Conservation (phyloP, 148 eudicot genomes). For the Rhododendron kiyosumense region DNA sequence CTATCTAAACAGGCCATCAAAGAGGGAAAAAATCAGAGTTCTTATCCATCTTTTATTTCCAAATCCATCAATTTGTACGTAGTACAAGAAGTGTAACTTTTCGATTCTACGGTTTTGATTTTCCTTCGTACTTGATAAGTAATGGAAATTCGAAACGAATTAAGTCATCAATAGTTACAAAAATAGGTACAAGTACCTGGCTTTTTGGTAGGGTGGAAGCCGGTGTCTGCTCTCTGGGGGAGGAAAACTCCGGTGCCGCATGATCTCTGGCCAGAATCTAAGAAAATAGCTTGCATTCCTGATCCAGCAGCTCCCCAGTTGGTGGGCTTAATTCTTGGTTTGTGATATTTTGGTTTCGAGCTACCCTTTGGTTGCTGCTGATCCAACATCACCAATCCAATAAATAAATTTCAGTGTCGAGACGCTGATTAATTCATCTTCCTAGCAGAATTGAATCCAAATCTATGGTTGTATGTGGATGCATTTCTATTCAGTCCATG, state of each 20-base stretch:
- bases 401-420: background rate
- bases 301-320: conserved; percentile 45
- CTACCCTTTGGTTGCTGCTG: conserved; percentile 17
- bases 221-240: conserved; percentile 33
- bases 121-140: background rate
- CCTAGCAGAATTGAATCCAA: too few relatives aligned
- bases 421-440: background rate
- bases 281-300: conserved; percentile 66
- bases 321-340: conserved; percentile 19
- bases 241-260: conserved; percentile 72
- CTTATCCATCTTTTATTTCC: background rate
- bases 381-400: background rate
- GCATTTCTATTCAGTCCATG: background rate
- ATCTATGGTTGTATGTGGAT: background rate
- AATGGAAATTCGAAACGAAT: background rate
- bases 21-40: background rate
- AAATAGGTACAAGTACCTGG: conserved; percentile 27
- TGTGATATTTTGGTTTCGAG: conserved; percentile 22
- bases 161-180: background rate
- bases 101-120: background rate
- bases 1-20: background rate
- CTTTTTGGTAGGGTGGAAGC: conserved; percentile 30
- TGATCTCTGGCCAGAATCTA: conserved; percentile 39
- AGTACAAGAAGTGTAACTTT: too few relatives aligned
- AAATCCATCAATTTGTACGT: background rate